Evolutionary conservation across 257 asterid species (phyloP), one percentile per base, ranked within the genome.

Genomic region (Solanum ossicruentum): DNA sequence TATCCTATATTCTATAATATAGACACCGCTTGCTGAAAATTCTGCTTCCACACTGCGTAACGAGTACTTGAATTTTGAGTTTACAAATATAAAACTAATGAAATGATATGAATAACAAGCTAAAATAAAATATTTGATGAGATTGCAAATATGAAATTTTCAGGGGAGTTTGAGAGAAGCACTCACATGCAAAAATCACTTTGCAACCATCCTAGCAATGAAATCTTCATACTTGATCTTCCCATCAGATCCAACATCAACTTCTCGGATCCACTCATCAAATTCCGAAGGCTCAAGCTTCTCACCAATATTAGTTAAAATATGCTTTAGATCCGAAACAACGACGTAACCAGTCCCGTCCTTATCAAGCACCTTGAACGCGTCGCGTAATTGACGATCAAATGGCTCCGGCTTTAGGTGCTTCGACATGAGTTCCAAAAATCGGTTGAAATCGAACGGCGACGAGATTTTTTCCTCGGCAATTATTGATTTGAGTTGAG

Each of bases 241-340:
- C 56, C 98, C 99, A 84, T 95, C 99, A 75, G 99, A 90, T 84
- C 97, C 99, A 81, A 92, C 95, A 90, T 94, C 97, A 20, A 95
- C 98, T 91, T 95, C 99, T 11, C 99, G 97, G 96, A 95, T 95
- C 99, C 99, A 95, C 91, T 95, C 99, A 58, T 95, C 99, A 80
- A 95, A 93, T 90, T 95, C 98, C n/a, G 96, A 93, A 3, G 97
- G 94, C 91, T 95, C 98, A 87, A 95, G 88, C 87, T 95, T 95
- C 94, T 95, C 98, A 52, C 98, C 98, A 57, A 94, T 95, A 84
- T 93, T 94, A 18, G 98, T 95, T 51, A 95, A 86, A 41, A 95
- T 95, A 89, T 94, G 98, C 91, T 93, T 92, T 86, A 95, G 99
- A 89, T 95, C 99, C 88, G 97, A 85, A 83, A 95, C 98, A 60